Evolutionary conservation across 2,329 filamentous ascomycete genomes (phyloP).

Genomic region (Acephala macrosclerotiorum): DNA sequence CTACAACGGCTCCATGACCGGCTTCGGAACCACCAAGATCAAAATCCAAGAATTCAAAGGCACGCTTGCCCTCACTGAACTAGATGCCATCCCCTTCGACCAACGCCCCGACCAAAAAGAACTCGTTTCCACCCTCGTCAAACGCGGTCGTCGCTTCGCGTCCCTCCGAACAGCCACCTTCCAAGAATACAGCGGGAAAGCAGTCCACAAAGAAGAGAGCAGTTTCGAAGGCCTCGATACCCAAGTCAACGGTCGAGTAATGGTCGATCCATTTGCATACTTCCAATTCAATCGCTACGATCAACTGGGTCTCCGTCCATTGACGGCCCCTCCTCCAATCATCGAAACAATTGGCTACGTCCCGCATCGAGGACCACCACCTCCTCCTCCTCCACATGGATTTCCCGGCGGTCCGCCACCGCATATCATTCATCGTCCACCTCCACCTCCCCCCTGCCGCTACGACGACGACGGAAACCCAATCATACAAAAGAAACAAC

Average conservation of each 20-base stretch:
- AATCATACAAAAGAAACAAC: background rate
- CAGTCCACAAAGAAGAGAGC: slow-evolving; percentile 1
- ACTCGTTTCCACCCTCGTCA: slow-evolving; percentile 45
- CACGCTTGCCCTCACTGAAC: slow-evolving; percentile 51
- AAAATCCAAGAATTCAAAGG: slow-evolving; percentile 47
- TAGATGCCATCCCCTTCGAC: slow-evolving; percentile 52
- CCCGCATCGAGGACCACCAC: slow-evolving; percentile 3
- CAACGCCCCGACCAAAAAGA: slow-evolving; percentile 50
- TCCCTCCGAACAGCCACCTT: slow-evolving; percentile 29
- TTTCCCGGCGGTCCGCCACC: slow-evolving; percentile 1
- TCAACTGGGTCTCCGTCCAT: background rate
- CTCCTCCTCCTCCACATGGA: background rate
- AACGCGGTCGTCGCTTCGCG: slow-evolving; percentile 52
- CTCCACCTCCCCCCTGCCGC: slow-evolving; percentile 8
- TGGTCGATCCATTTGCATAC: slow-evolving; percentile 71
- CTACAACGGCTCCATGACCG: slow-evolving; percentile 18
- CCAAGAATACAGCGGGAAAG: slow-evolving; percentile 17
- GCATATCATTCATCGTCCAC: background rate
- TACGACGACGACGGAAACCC: background rate
- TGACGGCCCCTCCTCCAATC: slow-evolving; percentile 11
- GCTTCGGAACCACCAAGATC: slow-evolving; percentile 12
- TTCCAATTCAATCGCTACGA: slow-evolving; percentile 38
- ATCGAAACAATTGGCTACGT: slow-evolving; percentile 4
- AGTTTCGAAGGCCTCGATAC: slow-evolving; percentile 3
- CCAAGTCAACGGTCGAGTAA: slow-evolving; percentile 77